phyloP scores from a whole-genome alignment of 805 yeast species.

The Candida coleopterorum region DNA sequence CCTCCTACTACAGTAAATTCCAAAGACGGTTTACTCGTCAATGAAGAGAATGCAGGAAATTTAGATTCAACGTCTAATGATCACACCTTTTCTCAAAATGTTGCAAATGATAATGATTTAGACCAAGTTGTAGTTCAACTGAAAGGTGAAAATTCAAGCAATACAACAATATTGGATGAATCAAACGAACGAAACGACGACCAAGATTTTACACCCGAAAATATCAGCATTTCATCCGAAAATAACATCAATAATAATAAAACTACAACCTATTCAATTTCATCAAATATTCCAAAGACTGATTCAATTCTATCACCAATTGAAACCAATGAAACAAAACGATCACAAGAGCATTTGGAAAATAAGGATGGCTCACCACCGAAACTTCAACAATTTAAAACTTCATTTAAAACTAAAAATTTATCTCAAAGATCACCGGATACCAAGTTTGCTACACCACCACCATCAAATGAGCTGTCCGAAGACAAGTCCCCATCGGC shows the following conservation, averaged over 20 bases:
- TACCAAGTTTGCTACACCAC: neutral
- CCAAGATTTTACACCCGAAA: neutral
- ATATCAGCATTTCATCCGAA: neutral
- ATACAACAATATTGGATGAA: neutral
- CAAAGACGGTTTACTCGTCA: neutral
- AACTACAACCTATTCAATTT: neutral
- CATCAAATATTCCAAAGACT: neutral
- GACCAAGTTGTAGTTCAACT: neutral
- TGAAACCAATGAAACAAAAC: no score
- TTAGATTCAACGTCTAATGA: no score
- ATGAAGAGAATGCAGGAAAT: no score
- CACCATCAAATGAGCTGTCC: neutral
- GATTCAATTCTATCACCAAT: no score
- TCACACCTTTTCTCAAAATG: no score
- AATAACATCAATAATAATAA: neutral
- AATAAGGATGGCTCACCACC: no score
- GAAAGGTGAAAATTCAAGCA: no score
- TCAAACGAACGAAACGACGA: neutral
- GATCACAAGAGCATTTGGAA: no score
- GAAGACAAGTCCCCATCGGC: neutral
- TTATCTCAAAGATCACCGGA: no score
- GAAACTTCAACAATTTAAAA: no score
- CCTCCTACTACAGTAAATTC: slow-evolving; percentile 3
- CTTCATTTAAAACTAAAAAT: no score
- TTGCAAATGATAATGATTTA: neutral